phyloP scores from a whole-genome alignment of 768 basidiomycete species.

The Pisolithus sp. region DNA sequence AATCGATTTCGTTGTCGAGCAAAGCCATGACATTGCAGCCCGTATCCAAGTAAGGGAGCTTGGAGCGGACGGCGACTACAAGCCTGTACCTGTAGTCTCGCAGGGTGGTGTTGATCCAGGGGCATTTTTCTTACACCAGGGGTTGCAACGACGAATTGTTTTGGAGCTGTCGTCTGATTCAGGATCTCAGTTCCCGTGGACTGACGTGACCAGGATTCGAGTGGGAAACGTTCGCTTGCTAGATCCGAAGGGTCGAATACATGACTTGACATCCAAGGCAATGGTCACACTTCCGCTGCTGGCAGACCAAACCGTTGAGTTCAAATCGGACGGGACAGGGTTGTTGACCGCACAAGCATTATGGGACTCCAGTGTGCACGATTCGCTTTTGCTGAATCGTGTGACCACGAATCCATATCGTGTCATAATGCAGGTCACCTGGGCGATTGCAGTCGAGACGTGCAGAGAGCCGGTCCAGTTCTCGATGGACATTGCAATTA shows the following conservation, averaged over 20 bases:
- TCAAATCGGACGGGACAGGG: slow-evolving; percentile 81
- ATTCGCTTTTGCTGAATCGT: slow-evolving; percentile 78
- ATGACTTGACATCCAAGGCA: slow-evolving; percentile 68
- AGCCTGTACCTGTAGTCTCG: slow-evolving; percentile 76
- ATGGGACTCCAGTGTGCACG: slow-evolving; percentile 94
- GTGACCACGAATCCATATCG: slow-evolving; percentile 76
- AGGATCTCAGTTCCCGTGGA: slow-evolving; percentile 86
- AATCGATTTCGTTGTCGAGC: slow-evolving; percentile 82
- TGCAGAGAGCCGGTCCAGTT: slow-evolving; percentile 87
- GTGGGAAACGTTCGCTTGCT: slow-evolving; percentile 81
- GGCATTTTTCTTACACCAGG: slow-evolving; percentile 86
- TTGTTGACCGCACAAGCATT: slow-evolving; percentile 60
- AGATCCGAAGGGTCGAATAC: slow-evolving; percentile 75
- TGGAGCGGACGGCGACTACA: slow-evolving; percentile 76
- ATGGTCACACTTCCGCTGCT: slow-evolving; percentile 69
- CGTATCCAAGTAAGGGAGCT: slow-evolving; percentile 86
- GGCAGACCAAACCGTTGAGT: slow-evolving; percentile 67
- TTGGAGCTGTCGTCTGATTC: slow-evolving; percentile 81
- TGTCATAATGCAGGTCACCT: slow-evolving; percentile 70
- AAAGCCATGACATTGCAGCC: slow-evolving; percentile 86
- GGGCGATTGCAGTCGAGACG: slow-evolving; percentile 74
- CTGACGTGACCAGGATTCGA: slow-evolving; percentile 65
- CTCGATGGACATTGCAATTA: slow-evolving; percentile 77
- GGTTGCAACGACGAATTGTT: slow-evolving; percentile 77
- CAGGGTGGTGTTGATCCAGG: slow-evolving; percentile 74